Base-by-base conservation (phyloP, 2,329 filamentous ascomycete genomes). In the Clarireedia homoeocarpa region DNA sequence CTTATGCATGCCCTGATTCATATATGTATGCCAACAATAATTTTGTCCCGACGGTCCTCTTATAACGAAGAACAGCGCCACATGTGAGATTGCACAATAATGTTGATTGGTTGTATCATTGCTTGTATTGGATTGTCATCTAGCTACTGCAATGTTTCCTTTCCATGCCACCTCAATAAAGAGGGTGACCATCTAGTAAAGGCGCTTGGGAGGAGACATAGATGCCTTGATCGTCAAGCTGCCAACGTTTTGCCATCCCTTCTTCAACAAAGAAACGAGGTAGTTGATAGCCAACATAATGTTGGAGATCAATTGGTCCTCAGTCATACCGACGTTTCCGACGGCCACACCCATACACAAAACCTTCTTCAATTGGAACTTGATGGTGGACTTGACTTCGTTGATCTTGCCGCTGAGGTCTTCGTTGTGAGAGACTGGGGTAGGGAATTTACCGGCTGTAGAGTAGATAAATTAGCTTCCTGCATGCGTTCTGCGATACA, bases 341-440 rank as follows among this genome's bases (percentile, higher is more conserved):
- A 99, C 89, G 70, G 94, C 94, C 75, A 97, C 92, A 88, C 92
- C 94, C 85, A 99, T 91, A 85, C 94, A 99, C 70, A 99, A 85
- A 76, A 99, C 94, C 89, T 99, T 99, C 90, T 99, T 99, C 73
- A 99, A 84, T 85, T 99, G 91, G 88, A 99, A 99, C 88, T 99
- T 99, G 88, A 99, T 97, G 78, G 94, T 99, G 71, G 90, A 96
- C 88, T 96, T 97, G 85, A 99, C 92, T 77, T 99, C 94, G 80
- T 82, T 96, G 83, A 97, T 90, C 87, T 96, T 96, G 83, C 79
- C 84, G 75, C 79, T 82, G 68, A 99, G 86, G 75, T 97, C 92
- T 74, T 99, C 94, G 75, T 82, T 76, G 88, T 99, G 94, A 65
- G 91, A 96, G 79, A 99, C 89, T 68, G 94, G 94, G 65, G 92